Conservation (phyloP, 306 rosid genomes). For the Ormosia emarginata region DNA sequence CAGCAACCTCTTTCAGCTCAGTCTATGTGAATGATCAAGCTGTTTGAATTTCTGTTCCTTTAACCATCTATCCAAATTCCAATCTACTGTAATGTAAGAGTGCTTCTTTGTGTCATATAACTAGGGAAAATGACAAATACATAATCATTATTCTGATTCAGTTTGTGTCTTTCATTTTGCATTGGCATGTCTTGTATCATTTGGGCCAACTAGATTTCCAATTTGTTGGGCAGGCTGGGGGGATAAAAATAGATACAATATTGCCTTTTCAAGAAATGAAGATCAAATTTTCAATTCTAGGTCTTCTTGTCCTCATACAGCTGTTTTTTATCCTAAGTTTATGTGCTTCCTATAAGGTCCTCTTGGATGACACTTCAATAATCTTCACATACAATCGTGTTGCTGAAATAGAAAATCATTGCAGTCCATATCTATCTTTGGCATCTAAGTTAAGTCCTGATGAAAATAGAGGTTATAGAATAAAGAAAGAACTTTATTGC, state of each 20-base stretch:
- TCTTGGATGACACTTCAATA: neutral
- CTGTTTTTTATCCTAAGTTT: neutral
- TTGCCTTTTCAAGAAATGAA: neutral
- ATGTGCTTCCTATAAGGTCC: neutral
- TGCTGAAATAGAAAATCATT: conserved; percentile 11
- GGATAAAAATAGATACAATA: neutral
- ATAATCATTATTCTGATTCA: neutral
- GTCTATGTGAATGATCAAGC: neutral
- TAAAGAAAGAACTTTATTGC: neutral
- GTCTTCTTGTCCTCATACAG: neutral
- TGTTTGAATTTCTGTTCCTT: neutral
- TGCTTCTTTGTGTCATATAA: neutral
- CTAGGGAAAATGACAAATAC: neutral
- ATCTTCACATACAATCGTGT: neutral
- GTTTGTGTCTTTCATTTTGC: neutral
- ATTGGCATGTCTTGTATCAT: neutral
- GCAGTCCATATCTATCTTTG: neutral
- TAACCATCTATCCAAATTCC: neutral
- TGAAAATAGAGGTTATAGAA: neutral
- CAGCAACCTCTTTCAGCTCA: neutral
- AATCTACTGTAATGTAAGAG: neutral
- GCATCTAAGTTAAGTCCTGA: neutral
- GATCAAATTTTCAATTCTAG: neutral
- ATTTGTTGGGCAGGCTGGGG: neutral
- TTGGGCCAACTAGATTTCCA: neutral